Evolutionary conservation across 2,329 filamentous ascomycete species (phyloP), one percentile per base, ranked within the genome.

Genomic region (Niveomyces coronatus): DNA sequence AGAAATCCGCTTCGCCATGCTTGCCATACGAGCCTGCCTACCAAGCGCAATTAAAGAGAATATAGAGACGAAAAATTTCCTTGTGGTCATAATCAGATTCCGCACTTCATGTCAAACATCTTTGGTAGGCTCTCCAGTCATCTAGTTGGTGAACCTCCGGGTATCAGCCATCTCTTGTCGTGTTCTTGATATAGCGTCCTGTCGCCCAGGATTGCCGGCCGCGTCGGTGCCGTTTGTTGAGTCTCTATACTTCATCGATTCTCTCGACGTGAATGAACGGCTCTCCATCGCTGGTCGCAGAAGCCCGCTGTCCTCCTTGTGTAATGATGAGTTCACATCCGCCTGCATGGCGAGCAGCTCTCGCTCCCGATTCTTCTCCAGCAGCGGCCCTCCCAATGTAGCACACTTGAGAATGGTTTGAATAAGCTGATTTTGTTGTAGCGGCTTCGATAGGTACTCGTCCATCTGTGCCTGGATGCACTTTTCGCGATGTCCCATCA

Each of bases 391-490:
- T 41, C 89, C 87, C 23, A 96, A 78, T 4, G 91, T 95, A 10
- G 87, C 89, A 56, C 89, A 96, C 60, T 95, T 94, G 47, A 96
- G 74, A 43, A 98, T 96, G 1, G 88, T 95, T 64, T 96, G 89
- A 53, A 96, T 95, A 53, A 96, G 80, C 58, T 94, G 86, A 57
- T 94, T 95, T 56, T 94, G 89, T 61, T 95, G 93, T 44, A 96
- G 69, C 18, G 89, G 89, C 58, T 98, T 98, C 14, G 89, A 94
- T 29, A 98, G 69, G 56, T 98, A 98, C 60, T 98, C 91, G 58
- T 98, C 91, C 91, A 98, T 98, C 65, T 96, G 87, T 9, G 89
- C 91, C 57, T 94, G 86, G 44, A 98, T 93, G 60, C 91, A 98
- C 68, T 94, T 94, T 59, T 98, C 91, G 35, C 91, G 78, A 55